Evolutionary conservation across 495 filamentous ascomycete genomes (phyloP).

Genomic region (Aspergillus indologenus): DNA sequence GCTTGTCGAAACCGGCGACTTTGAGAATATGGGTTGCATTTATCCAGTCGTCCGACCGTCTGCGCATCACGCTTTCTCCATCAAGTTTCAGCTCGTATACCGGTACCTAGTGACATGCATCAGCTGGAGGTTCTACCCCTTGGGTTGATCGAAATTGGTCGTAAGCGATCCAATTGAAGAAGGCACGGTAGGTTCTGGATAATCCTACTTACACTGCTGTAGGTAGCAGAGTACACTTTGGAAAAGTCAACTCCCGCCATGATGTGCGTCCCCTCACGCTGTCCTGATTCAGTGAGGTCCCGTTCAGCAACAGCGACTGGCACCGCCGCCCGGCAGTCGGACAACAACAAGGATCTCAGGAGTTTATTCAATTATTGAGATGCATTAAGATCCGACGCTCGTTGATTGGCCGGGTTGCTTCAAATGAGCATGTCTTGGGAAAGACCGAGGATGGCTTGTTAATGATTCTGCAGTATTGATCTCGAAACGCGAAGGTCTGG

Average conservation of each 20-base stretch:
- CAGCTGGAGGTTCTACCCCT: neutral
- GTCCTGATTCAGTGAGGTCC: constrained; percentile 23
- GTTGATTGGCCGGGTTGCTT: neutral
- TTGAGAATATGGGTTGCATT: constrained; percentile 97
- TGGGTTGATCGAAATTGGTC: neutral
- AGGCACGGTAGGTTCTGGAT: neutral
- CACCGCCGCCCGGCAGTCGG: constrained; percentile 7
- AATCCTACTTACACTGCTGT: constrained; percentile 73
- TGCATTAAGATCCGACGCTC: constrained; percentile 9
- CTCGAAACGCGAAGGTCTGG: constrained; percentile 26
- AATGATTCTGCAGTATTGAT: constrained; percentile 18
- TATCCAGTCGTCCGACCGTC: constrained; percentile 83
- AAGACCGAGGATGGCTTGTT: constrained; percentile 27
- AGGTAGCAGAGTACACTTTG: constrained; percentile 82
- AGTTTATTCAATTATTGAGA: constrained; percentile 8
- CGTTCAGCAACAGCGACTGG: constrained; percentile 17
- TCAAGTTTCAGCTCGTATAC: constrained; percentile 86
- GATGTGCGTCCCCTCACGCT: constrained; percentile 26
- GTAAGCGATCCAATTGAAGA: neutral
- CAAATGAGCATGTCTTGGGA: constrained; percentile 4
- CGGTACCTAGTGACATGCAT: constrained; percentile 60
- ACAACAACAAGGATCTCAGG: constrained; percentile 1
- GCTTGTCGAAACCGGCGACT: constrained; percentile 80
- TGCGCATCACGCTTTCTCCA: constrained; percentile 82
- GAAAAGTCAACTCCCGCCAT: constrained; percentile 43